phyloP scores from a whole-genome alignment of 306 rosid species.

The Begonia fuchsioides region DNA sequence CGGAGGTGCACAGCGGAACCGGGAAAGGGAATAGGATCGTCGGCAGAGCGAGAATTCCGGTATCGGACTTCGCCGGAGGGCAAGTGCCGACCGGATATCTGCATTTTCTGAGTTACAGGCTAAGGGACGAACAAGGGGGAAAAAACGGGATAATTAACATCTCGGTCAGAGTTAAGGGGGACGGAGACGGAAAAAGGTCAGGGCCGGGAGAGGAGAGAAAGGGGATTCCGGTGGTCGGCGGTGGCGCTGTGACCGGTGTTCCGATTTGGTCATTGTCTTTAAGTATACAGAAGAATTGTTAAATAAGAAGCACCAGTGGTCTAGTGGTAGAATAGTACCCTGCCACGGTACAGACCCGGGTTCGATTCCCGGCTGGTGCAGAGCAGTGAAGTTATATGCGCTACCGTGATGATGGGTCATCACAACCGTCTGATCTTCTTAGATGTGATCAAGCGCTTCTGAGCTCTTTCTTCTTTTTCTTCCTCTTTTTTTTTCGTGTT shows the following conservation, averaged over 20 bases:
- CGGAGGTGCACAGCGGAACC: slow-evolving; percentile 35
- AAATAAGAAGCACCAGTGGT: slow-evolving; percentile 73
- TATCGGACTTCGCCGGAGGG: slow-evolving; percentile 35
- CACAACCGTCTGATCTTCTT: slow-evolving; percentile 1
- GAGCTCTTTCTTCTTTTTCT: slow-evolving; percentile 1
- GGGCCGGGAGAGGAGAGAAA: slow-evolving; percentile 10
- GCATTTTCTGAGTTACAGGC: slow-evolving; percentile 62
- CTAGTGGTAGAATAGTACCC: slow-evolving; percentile 95
- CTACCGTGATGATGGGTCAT: not conserved
- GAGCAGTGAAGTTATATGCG: slow-evolving; percentile 10
- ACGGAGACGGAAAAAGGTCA: not conserved
- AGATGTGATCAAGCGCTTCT: not conserved
- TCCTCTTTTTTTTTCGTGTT: no score
- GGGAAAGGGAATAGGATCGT: slow-evolving; percentile 14
- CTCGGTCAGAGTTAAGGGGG: slow-evolving; percentile 32
- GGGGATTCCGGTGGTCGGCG: slow-evolving; percentile 1
- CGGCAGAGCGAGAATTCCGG: slow-evolving; percentile 34
- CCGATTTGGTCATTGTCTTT: slow-evolving; percentile 28
- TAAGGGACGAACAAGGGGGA: slow-evolving; percentile 38
- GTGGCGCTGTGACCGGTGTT: slow-evolving; percentile 37
- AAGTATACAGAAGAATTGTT: no score
- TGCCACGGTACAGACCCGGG: slow-evolving; percentile 47
- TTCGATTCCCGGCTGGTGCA: slow-evolving; percentile 52
- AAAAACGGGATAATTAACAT: slow-evolving; percentile 60
- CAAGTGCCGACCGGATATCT: slow-evolving; percentile 30